phyloP scores from a whole-genome alignment of 495 filamentous ascomycete species.

The Lasiosphaeris hirsuta region DNA sequence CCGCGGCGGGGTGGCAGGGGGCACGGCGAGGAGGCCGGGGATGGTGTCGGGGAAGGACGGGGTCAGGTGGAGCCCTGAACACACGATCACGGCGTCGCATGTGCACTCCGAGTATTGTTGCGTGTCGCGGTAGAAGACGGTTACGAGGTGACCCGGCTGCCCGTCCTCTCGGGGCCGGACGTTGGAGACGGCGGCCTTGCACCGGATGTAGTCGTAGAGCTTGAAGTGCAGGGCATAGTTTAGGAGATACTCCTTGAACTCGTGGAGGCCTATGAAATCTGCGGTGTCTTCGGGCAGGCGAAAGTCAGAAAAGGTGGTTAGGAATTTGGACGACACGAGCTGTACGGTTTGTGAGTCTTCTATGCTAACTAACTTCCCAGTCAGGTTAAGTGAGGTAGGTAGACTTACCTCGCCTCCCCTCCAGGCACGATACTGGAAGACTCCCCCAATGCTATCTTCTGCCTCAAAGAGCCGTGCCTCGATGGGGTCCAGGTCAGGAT shows the following conservation, averaged over 20 bases:
- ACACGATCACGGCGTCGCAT: slow-evolving; percentile 36
- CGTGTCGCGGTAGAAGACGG: slow-evolving; percentile 1
- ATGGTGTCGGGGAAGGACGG: slow-evolving; percentile 28
- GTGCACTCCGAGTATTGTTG: slow-evolving; percentile 10
- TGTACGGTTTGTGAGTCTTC: background rate
- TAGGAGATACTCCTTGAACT: slow-evolving; percentile 27
- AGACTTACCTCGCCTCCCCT: background rate
- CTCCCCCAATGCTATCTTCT: slow-evolving; percentile 1
- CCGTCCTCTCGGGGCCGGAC: slow-evolving; percentile 1
- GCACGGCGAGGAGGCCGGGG: background rate
- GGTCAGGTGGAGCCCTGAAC: slow-evolving; percentile 34
- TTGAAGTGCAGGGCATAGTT: slow-evolving; percentile 5
- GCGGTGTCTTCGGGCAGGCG: slow-evolving; percentile 19
- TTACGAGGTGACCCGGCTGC: slow-evolving; percentile 21
- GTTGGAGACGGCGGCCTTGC: slow-evolving; percentile 1
- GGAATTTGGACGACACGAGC: slow-evolving; percentile 35
- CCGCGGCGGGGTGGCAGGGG: no score
- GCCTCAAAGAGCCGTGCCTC: slow-evolving; percentile 6
- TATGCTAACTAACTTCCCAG: background rate
- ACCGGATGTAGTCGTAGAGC: slow-evolving; percentile 1
- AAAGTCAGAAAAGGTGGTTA: slow-evolving; percentile 35
- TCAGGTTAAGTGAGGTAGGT: no score
- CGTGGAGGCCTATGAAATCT: slow-evolving; percentile 27
- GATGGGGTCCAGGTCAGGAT: background rate
- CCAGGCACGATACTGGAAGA: slow-evolving; percentile 6